These are phyloP conservation scores for Massospora cicadina DNA, from an alignment of 371 early-diverging fungal genomes.

Conservation along the genomic window DNA sequence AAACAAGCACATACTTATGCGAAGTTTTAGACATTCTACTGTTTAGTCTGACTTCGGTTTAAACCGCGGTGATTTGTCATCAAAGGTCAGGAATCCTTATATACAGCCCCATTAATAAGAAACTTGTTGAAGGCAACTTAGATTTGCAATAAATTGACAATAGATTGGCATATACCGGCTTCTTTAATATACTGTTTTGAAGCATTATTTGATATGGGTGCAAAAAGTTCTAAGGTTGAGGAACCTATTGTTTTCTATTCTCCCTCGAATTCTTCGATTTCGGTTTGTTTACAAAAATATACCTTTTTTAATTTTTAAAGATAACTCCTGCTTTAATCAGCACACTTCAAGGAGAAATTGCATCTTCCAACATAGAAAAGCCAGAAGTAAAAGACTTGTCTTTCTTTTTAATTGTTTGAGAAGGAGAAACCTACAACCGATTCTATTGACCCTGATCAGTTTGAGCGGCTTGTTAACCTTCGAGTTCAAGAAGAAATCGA, in stretches of 20 bases:
- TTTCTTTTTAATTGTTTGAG: background rate
- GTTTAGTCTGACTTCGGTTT: too few relatives aligned
- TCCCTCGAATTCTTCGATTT: background rate
- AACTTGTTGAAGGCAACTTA: too few relatives aligned
- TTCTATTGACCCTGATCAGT: background rate
- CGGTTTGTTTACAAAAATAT: background rate
- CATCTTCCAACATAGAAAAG: background rate
- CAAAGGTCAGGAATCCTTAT: too few relatives aligned
- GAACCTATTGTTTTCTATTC: constrained; percentile 1
- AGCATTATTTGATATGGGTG: background rate
- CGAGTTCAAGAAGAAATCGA: constrained; percentile 2
- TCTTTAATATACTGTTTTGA: background rate
- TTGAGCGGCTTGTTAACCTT: background rate
- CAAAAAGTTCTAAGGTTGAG: background rate
- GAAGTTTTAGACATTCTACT: too few relatives aligned
- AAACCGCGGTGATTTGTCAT: too few relatives aligned
- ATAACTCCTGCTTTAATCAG: background rate
- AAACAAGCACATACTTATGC: too few relatives aligned
- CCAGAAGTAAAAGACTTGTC: background rate
- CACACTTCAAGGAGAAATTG: background rate
- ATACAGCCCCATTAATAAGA: too few relatives aligned
- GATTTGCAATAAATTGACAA: too few relatives aligned
- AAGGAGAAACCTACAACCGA: background rate
- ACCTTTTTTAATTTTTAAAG: background rate
- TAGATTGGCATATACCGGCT: too few relatives aligned